Evolutionary conservation across 1,139 yeast genomes (phyloP), one percentile per base, ranked within the genome.

Genomic region (Geotrichum citri-aurantii): DNA sequence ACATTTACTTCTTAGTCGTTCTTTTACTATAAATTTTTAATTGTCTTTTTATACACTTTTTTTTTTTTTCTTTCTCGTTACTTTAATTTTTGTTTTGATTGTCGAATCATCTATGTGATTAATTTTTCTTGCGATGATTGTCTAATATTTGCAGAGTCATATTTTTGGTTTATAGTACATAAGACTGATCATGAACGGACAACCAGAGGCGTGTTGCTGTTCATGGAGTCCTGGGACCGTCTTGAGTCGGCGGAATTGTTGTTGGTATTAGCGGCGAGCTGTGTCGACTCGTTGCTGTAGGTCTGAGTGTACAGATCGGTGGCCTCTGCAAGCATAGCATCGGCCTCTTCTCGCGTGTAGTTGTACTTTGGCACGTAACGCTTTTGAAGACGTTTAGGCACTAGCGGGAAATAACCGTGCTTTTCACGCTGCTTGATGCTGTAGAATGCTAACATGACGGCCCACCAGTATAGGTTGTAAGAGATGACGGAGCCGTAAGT

Each of bases 401-500:
- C 33, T 26, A 50, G 47, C 1, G 59, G 59, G 40, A 54, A 48
- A 40, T 49, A 52, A 4, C 50, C 50, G 26, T 52, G 46, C 17
- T 46, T 17, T 23, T 56, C 59, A 17, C 56, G 42, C 26, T 56
- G 48, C 33, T 54, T 54, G 26, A 56, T 48, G 55, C 59, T 52
- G 53, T 48, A 56, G 29, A 56, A 56, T 8, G 46, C 51, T 14
- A 31, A 42, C 24, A 55, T 50, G 21, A 55, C 29, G n/a, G 46
- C 51, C 48, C 53, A 42, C 54, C 54, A 55, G 40, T 50, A 55
- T 54, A 88, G 67, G 76, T 88, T 89, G 77, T 91, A 91, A 54
- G 91, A 81, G 53, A 90, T 77, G 62, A 91, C 90, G 1, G 95
- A 87, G 57, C 96, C 95, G 68, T 88, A 82, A 64, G 96, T 90